phyloP scores from a whole-genome alignment of 73 alveolate genomes.

The Paramecium sonneborni region DNA sequence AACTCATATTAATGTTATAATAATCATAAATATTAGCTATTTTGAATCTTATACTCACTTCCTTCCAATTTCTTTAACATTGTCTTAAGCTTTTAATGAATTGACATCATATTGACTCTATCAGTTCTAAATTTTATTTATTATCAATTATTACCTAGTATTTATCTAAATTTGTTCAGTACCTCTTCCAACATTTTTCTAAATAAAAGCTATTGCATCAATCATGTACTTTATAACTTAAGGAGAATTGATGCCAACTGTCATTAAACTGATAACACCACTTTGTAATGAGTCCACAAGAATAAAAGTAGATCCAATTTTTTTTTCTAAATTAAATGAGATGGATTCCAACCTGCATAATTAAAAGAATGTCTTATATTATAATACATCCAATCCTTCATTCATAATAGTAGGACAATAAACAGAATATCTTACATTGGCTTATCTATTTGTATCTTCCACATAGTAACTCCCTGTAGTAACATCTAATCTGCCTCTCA shows the following conservation, averaged over 20 bases:
- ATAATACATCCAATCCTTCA: constrained; percentile 81
- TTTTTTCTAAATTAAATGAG: constrained; percentile 85
- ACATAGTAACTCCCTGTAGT: constrained; percentile 78
- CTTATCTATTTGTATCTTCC: constrained; percentile 33
- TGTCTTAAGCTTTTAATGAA: constrained; percentile 36
- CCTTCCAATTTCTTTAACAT: constrained; percentile 3
- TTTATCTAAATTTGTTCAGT: not conserved
- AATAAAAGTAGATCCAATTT: constrained; percentile 82
- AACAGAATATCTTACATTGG: constrained; percentile 66
- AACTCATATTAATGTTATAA: constrained; percentile 29
- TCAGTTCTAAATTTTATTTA: constrained; percentile 5
- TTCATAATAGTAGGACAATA: constrained; percentile 83
- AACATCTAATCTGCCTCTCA: constrained; percentile 84
- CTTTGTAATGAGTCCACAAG: constrained; percentile 84
- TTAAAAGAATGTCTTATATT: constrained; percentile 88
- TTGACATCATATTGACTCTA: constrained; percentile 38
- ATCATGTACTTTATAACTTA: constrained; percentile 45
- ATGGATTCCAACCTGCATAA: constrained; percentile 91
- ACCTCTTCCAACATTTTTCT: constrained; percentile 42
- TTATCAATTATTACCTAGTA: not conserved
- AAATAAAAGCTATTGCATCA: not conserved
- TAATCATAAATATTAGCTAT: constrained; percentile 37
- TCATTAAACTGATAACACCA: constrained; percentile 84
- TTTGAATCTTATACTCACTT: not conserved
- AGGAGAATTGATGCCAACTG: constrained; percentile 73